These are phyloP conservation scores for Globisporangium spiculum DNA, from an alignment of 352 stramenopile genomes.

Conservation along the genomic window DNA sequence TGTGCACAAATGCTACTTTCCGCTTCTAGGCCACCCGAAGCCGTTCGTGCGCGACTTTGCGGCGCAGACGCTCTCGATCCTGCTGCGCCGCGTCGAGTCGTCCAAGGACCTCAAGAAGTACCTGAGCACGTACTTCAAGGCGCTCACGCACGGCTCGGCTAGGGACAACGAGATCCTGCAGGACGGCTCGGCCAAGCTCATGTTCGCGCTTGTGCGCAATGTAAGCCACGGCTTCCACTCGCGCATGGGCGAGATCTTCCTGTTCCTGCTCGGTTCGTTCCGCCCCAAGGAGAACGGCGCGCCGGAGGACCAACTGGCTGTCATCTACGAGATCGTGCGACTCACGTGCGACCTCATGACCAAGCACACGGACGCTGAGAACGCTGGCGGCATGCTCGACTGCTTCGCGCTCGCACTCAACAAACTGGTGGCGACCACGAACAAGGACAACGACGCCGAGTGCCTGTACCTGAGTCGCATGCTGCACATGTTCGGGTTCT, in stretches of 20 bases:
- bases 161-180: slow-evolving; percentile 63
- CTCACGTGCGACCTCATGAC: slow-evolving; percentile 71
- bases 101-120: slow-evolving; percentile 81
- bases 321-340: slow-evolving; percentile 67
- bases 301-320: slow-evolving; percentile 23
- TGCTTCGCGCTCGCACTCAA: slow-evolving; percentile 56
- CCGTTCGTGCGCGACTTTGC: slow-evolving; percentile 90
- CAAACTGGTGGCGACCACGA: slow-evolving; percentile 40
- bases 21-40: slow-evolving; percentile 77
- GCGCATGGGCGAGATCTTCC: slow-evolving; percentile 74
- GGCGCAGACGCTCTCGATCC: slow-evolving; percentile 80
- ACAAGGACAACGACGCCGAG: slow-evolving; percentile 36
- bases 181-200: slow-evolving; percentile 84
- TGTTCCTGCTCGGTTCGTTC: slow-evolving; percentile 73
- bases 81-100: slow-evolving; percentile 77
- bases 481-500: slow-evolving; percentile 45
- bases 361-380: slow-evolving; percentile 67
- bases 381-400: slow-evolving; percentile 64
- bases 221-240: slow-evolving; percentile 86
- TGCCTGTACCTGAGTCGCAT: slow-evolving; percentile 70
- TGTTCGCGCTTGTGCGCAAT: slow-evolving; percentile 82
- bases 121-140: slow-evolving; percentile 70
- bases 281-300: slow-evolving; percentile 34
- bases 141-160: slow-evolving; percentile 61
- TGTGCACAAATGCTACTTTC: slow-evolving; percentile 90